Evolutionary conservation across 106 monocot genomes (phyloP).

Genomic region (Acorus calamus): DNA sequence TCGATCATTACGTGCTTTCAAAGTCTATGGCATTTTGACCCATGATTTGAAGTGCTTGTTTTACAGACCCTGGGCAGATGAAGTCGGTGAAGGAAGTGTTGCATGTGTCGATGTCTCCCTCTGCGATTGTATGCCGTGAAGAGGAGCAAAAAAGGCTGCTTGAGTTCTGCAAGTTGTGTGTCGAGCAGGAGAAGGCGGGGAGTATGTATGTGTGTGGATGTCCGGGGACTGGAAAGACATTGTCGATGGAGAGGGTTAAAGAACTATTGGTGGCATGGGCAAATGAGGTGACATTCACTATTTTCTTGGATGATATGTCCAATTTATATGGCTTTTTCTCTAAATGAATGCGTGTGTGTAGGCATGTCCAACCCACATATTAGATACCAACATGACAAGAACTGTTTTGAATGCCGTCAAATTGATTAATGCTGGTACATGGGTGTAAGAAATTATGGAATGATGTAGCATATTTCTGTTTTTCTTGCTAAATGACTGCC

Average conservation of each 20-base stretch:
- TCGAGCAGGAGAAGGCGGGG: conserved; percentile 45
- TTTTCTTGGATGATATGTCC: no score
- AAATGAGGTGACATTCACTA: conserved; percentile 32
- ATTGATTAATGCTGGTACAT: no score
- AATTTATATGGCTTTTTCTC: no score
- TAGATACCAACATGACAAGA: no score
- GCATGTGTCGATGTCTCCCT: conserved; percentile 57
- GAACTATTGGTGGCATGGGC: conserved; percentile 46
- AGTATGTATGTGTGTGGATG: conserved; percentile 91
- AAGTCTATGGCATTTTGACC: no score
- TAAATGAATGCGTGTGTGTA: no score
- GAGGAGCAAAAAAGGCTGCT: conserved; percentile 57
- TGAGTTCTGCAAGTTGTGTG: conserved; percentile 65
- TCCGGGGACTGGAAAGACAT: conserved; percentile 91
- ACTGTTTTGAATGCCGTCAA: no score
- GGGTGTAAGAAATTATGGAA: no score
- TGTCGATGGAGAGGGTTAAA: conserved; percentile 52
- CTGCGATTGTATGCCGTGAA: conserved; percentile 66
- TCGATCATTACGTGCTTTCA: no score
- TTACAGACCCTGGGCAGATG: conserved; percentile 66
- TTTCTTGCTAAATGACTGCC: no score
- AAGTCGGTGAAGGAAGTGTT: conserved; percentile 65
- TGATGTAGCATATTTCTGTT: no score
- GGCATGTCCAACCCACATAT: no score
- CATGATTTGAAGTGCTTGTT: neutral